Evolutionary conservation across 225 moss, liverwort and hornwort species (phyloP).

Genomic region (Marchantia polymorpha): DNA sequence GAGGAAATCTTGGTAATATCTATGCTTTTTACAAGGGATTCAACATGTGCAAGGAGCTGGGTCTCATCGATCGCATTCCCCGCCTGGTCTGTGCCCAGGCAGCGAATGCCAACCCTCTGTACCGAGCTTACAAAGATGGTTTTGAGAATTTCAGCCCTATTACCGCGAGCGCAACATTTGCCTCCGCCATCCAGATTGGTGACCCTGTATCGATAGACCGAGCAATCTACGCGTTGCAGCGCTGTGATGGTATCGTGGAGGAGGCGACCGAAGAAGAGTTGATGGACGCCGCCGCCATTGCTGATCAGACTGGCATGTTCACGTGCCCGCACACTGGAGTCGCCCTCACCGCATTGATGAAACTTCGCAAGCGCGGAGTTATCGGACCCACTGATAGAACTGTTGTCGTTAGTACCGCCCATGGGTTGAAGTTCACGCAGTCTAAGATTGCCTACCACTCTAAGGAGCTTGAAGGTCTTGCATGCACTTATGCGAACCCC

Average conservation of each 20-base stretch:
- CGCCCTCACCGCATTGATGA: conserved; percentile 42
- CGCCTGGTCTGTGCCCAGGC: conserved; percentile 55
- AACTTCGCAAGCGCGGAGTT: conserved; percentile 38
- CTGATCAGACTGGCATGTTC: conserved; percentile 50
- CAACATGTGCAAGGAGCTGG: conserved; percentile 49
- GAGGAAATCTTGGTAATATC: conserved; percentile 48
- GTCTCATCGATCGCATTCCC: conserved; percentile 45
- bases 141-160: conserved; percentile 47
- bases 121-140: conserved; percentile 43
- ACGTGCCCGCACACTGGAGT: conserved; percentile 56
- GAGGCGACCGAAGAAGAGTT: conserved; percentile 53
- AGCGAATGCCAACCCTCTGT: conserved; percentile 44
- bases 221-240: conserved; percentile 41
- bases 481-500: conserved; percentile 38
- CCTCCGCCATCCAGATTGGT: conserved; percentile 52
- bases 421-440: conserved; percentile 54
- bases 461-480: conserved; percentile 38
- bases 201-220: conserved; percentile 50
- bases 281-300: conserved; percentile 41
- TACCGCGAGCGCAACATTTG: conserved; percentile 44
- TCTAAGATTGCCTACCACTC: conserved; percentile 54
- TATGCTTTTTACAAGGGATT: conserved; percentile 55
- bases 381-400: conserved; percentile 41
- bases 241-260: conserved; percentile 47
- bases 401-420: conserved; percentile 50